phyloP scores from a whole-genome alignment of 352 stramenopile species.

The Pythium aquatile region DNA sequence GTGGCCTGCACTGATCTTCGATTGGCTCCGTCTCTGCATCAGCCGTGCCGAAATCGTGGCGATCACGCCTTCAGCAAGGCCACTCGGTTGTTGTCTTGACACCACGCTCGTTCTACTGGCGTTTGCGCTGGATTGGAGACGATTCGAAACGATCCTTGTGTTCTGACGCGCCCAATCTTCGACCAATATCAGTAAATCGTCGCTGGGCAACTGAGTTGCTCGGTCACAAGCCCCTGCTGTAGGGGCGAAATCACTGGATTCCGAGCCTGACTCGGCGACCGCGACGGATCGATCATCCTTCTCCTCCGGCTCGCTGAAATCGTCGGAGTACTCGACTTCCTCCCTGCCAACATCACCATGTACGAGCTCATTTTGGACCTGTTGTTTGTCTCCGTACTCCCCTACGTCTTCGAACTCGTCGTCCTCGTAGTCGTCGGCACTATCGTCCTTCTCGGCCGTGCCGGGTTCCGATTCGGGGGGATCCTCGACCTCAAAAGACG shows the following conservation, averaged over 20 bases:
- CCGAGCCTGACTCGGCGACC: too few relatives aligned
- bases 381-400: not conserved
- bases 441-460: not conserved
- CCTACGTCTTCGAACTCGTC: constrained; percentile 15
- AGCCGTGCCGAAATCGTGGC: not conserved
- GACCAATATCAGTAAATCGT: not conserved
- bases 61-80: not conserved
- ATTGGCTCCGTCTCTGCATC: not conserved
- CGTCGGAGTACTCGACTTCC: constrained; percentile 13
- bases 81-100: not conserved
- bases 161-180: not conserved
- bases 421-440: constrained; percentile 7
- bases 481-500: constrained; percentile 1
- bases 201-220: not conserved
- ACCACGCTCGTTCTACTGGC: not conserved
- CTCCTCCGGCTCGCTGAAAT: not conserved
- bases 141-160: not conserved
- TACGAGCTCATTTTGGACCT: not conserved
- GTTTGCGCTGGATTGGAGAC: not conserved
- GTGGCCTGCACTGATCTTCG: not conserved
- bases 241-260: not conserved
- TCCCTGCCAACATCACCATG: not conserved
- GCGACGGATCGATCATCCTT: not conserved
- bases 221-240: not conserved
- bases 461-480: not conserved